A percentile compares a stretch with the other conserved stretches of the same genome.
Evolutionary conservation across 257 asterid genomes (phyloP).

Genomic region (Solanum acaule): DNA sequence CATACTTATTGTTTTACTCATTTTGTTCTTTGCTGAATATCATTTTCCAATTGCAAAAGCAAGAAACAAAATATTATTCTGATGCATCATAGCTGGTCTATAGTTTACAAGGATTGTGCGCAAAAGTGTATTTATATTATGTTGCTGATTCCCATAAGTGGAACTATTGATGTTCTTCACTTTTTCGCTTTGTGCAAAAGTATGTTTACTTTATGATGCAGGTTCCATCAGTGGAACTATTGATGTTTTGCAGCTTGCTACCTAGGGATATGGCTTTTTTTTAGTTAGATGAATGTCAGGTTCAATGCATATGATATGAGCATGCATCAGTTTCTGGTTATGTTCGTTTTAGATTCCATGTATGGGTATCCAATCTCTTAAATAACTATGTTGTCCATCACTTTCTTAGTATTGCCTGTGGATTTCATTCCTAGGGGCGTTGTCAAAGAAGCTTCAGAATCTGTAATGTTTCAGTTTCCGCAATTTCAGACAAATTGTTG

Average conservation of each 20-base stretch:
- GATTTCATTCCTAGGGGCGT: slow-evolving; percentile 35
- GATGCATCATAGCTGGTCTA: not conserved
- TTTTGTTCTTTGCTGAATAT: not conserved
- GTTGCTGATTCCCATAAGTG: not conserved
- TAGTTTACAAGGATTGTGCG: not conserved
- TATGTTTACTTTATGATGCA: not conserved
- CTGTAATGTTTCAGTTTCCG: slow-evolving; percentile 51
- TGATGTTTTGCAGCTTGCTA: not conserved
- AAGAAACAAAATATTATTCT: not conserved
- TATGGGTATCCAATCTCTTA: not conserved
- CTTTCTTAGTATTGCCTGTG: not conserved
- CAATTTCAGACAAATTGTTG: slow-evolving; percentile 65
- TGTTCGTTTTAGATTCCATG: not conserved
- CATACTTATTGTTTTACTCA: not conserved
- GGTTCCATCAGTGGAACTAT: not conserved
- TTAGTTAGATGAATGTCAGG: not conserved
- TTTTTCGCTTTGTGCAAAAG: not conserved
- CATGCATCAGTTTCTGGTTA: not conserved
- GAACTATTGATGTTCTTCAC: not conserved
- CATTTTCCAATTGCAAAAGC: not conserved
- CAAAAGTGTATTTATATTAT: not conserved
- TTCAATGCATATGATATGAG: not conserved
- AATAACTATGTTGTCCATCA: not conserved
- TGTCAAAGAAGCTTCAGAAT: slow-evolving; percentile 64
- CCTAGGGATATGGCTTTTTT: not conserved